Evolutionary conservation across 1,284 basidiomycete genomes (phyloP), one percentile per base, ranked within the genome.

Genomic region (Cutaneotrichosporon sp.): DNA sequence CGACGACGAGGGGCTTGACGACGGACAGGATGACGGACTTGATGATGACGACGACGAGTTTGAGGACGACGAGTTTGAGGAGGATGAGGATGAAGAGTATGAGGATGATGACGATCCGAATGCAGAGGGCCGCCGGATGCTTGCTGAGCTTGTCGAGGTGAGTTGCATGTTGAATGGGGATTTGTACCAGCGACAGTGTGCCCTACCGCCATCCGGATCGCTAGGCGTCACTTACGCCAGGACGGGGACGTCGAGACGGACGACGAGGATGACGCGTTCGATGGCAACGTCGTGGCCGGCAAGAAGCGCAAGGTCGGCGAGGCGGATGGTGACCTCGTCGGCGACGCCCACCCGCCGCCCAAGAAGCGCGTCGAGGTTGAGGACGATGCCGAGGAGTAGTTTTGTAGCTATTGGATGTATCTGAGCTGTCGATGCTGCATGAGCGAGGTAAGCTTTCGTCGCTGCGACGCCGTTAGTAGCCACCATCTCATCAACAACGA

Each of bases 241-340:
- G 60, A 47, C 47, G 56, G 56, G 26, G 64, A 65, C 36, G 60
- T 65, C 46, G 64, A 62, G 60, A 65, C 64, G 0, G 64, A 65
- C 58, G 61, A 60, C 4, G 65, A 67, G 42, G 69, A 70, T 52
- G 69, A 63, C n/a, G 69, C 62, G 26, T 64, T 59, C 22, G 60
- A 59, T 7, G 65, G 57, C n/a, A 53, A 46, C 16, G 31, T 51
- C 18, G 65, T 58, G 18, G 60, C 63, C 31, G 62, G 63, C 26
- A 62, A 66, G 38, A 69, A 71, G 60, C 66, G 68, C 51, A 71
- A 70, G 60, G 68, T 64, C 47, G 61, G 56, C 30, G 63, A 38
- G 21, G 60, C n/a, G 5, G 64, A 68, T 11, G 66, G 52, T 38
- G 55, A 56, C 55, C 36, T 40, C 36, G 65, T 26, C 9, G 62